Percentiles rank a stretch among this genome's conserved stretches.
These are phyloP conservation scores for Bisporella sp. DNA, from an alignment of 2,329 filamentous ascomycete genomes.

Conservation along the genomic window DNA sequence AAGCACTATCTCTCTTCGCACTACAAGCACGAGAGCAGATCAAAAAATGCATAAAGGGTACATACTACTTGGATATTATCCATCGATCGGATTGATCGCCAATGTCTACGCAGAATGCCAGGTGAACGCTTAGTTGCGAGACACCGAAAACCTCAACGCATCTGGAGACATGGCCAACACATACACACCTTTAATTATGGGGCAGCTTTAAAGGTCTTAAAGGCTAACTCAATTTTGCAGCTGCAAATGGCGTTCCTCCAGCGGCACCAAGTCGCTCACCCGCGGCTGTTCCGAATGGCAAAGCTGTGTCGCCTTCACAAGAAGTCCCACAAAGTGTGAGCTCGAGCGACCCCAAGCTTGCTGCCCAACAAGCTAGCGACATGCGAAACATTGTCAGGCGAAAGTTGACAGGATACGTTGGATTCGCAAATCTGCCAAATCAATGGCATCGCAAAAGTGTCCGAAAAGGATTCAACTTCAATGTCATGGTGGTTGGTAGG, in stretches of 20 bases:
- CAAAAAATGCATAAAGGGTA: too few relatives aligned
- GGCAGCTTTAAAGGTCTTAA: too few relatives aligned
- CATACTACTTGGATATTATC: conserved; percentile 7
- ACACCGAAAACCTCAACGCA: conserved; percentile 5
- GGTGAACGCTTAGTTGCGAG: conserved; percentile 5
- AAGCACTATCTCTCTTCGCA: conserved; percentile 22
- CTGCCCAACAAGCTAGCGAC: conserved; percentile 29
- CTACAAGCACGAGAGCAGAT: too few relatives aligned
- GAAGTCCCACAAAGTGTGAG: conserved; percentile 28
- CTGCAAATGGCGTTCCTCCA: conserved; percentile 26
- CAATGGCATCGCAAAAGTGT: conserved; percentile 99
- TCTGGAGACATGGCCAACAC: conserved; percentile 12
- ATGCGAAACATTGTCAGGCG: conserved; percentile 84
- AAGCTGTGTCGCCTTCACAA: conserved; percentile 17
- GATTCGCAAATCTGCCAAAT: conserved; percentile 97
- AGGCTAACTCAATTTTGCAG: conserved; percentile 25
- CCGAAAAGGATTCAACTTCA: conserved; percentile 99
- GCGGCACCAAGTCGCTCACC: conserved; percentile 23
- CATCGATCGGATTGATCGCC: conserved; percentile 3
- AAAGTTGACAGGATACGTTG: conserved; percentile 97
- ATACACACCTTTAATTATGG: conserved; percentile 8
- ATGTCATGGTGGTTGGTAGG: conserved; percentile 99
- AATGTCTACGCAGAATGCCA: conserved; percentile 1
- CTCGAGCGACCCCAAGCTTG: conserved; percentile 28
- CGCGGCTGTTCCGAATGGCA: conserved; percentile 23